These are phyloP conservation scores for Arthrobotrys iridis DNA, from an alignment of 2,329 filamentous ascomycete genomes.

Conservation along the genomic window DNA sequence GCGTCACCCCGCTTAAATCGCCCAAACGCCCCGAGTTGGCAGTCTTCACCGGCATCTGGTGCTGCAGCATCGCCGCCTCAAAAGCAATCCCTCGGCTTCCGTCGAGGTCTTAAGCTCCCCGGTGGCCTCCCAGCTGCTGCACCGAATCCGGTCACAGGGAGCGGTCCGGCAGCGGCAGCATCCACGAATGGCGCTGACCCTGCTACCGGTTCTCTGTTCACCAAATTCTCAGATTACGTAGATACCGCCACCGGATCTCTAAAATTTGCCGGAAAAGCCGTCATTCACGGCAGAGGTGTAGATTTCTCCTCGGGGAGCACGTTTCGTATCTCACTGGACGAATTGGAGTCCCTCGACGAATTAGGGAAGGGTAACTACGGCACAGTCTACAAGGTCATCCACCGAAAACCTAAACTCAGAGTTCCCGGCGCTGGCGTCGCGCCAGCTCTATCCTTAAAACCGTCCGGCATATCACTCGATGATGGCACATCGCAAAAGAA, in stretches of 20 bases:
- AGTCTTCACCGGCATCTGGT: constrained; percentile 63
- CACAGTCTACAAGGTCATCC: constrained; percentile 94
- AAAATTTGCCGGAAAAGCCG: constrained; percentile 90
- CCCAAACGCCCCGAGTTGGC: constrained; percentile 61
- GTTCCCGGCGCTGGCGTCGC: constrained; percentile 71
- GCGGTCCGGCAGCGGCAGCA: constrained; percentile 34
- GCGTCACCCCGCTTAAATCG: constrained; percentile 64
- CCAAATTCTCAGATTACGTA: constrained; percentile 81
- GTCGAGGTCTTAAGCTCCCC: constrained; percentile 63
- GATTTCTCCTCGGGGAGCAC: constrained; percentile 89
- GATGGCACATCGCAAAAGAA: neutral
- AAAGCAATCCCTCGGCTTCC: constrained; percentile 64
- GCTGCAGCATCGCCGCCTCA: constrained; percentile 60
- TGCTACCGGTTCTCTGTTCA: constrained; percentile 66
- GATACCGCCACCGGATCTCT: constrained; percentile 91
- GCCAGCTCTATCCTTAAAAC: constrained; percentile 60
- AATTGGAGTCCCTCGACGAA: constrained; percentile 91
- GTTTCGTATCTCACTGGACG: constrained; percentile 94
- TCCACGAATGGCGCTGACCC: constrained; percentile 49
- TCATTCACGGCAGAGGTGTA: constrained; percentile 87
- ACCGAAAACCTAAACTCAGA: constrained; percentile 71
- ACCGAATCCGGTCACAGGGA: constrained; percentile 47
- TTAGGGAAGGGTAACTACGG: constrained; percentile 98
- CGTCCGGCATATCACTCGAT: constrained; percentile 52
- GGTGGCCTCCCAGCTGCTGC: constrained; percentile 55